Evolutionary conservation across 768 basidiomycete genomes (phyloP).

Genomic region (Macrocybe gigantea): DNA sequence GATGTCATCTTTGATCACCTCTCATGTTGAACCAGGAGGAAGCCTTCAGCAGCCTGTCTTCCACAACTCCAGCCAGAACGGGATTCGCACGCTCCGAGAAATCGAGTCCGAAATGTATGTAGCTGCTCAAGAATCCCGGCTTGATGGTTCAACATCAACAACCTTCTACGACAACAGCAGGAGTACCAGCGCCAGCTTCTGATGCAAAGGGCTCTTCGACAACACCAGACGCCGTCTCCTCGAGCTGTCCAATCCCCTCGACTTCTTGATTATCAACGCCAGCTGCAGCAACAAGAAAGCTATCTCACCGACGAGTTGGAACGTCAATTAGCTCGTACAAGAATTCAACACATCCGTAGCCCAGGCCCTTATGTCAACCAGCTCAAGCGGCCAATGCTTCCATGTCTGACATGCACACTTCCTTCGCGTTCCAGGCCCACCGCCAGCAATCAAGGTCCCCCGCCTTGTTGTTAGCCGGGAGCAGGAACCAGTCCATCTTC

Average conservation of each 20-base stretch:
- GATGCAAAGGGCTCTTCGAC: slow-evolving; percentile 37
- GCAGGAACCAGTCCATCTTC: slow-evolving; percentile 39
- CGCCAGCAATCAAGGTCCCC: slow-evolving; percentile 43
- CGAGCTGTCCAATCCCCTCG: slow-evolving; percentile 74
- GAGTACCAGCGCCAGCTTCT: slow-evolving; percentile 47
- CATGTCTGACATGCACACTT: slow-evolving; percentile 42
- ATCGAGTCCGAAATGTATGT: slow-evolving; percentile 83
- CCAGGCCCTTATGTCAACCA: slow-evolving; percentile 28
- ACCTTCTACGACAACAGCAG: slow-evolving; percentile 28
- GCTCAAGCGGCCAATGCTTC: slow-evolving; percentile 37
- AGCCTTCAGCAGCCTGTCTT: slow-evolving; percentile 26
- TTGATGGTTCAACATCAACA: slow-evolving; percentile 16
- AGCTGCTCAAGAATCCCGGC: slow-evolving; percentile 39
- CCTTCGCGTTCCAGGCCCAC: slow-evolving; percentile 9
- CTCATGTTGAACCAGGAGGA: slow-evolving; percentile 20
- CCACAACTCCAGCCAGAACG: slow-evolving; percentile 26
- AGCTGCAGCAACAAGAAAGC: slow-evolving; percentile 64
- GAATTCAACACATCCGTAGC: slow-evolving; percentile 30
- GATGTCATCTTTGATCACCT: slow-evolving; percentile 16
- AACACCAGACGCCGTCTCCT: slow-evolving; percentile 62
- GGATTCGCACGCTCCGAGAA: slow-evolving; percentile 67
- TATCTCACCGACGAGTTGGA: slow-evolving; percentile 59
- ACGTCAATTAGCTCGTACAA: slow-evolving; percentile 52
- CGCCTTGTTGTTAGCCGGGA: slow-evolving; percentile 26
- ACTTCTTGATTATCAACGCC: slow-evolving; percentile 71